Evolutionary conservation across 352 stramenopile genomes (phyloP), one percentile per base, ranked within the genome.

Genomic region (Pilasporangium apinafurcum): DNA sequence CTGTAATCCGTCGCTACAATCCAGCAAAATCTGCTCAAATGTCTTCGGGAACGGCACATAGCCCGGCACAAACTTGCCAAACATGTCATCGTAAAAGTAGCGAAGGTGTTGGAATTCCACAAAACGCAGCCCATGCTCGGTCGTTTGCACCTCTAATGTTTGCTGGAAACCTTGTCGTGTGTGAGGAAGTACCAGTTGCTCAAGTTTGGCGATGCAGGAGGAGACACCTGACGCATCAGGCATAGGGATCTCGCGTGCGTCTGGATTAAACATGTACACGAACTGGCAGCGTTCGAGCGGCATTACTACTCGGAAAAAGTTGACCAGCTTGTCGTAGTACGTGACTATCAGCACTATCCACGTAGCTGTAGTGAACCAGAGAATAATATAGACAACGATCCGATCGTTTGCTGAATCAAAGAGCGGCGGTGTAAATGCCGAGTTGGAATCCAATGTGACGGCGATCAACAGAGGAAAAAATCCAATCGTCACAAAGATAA

Each of bases 61-160:
- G 8, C 48, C 53, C 3, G 62, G 54, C 6, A 68, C 39, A 54
- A 77, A 77, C 6, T 44, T 28, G 8, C 44, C 14, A 1, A 24
- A 14, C 8, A 43, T 34, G 12, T 67, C 51, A 24, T 60, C 47
- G 38, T 73, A 77, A 5, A 70, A 38, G 36, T 77, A 73, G n/a
- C 65, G 62, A 12, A 77, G 25, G n/a, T 73, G 51, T 24, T 77
- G 62, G 25, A 77, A 77, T 22, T 70, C 51, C 10, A 76, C 38
- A 4, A 65, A 31, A 1, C 61, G 61, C 8, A 50, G 21, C 7
- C 38, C 46, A 5, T 27, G 22, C 12, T 36, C 50, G 21, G 59
- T 31, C 12, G 31, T 29, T 14, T 67, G 32, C 10, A 62, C 58
- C 8, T 25, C 37, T 10, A 75, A 37, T 1, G 64, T 75, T 41